A percentile compares a stretch with the other conserved stretches of the same genome.
Conservation (phyloP, 2,329 filamentous ascomycete species). For the Diaporthe citri region DNA sequence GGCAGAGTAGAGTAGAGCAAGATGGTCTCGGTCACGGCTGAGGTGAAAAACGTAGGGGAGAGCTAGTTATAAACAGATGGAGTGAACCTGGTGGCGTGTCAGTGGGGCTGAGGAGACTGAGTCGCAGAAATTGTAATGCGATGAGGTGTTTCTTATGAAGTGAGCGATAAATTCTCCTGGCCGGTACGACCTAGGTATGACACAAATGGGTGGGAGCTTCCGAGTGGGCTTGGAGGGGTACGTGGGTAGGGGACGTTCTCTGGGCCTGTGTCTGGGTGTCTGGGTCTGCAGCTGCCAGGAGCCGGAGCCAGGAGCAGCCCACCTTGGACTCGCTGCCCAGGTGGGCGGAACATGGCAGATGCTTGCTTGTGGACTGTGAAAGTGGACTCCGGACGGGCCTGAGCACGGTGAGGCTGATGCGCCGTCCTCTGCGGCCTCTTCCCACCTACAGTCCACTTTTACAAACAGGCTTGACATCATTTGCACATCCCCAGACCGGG, state of each 20-base stretch:
- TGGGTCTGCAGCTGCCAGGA: background rate
- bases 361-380: constrained; percentile 7
- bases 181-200: constrained; percentile 13
- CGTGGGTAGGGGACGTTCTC: constrained; percentile 27
- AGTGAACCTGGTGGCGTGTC: constrained; percentile 35
- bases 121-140: constrained; percentile 38
- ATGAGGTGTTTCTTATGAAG: constrained; percentile 39
- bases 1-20: constrained; percentile 13
- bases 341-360: constrained; percentile 10
- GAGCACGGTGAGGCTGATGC: constrained; percentile 20
- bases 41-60: constrained; percentile 21
- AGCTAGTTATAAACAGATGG: constrained; percentile 35
- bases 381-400: constrained; percentile 11
- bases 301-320: constrained; percentile 2
- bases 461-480: constrained; percentile 35
- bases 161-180: constrained; percentile 40
- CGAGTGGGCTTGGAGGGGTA: constrained; percentile 13
- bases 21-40: constrained; percentile 27
- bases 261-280: background rate
- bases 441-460: constrained; percentile 30
- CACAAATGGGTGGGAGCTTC: constrained; percentile 29
- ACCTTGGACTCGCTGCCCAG: background rate
- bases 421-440: constrained; percentile 8
- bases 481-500: constrained; percentile 7
- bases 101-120: constrained; percentile 34